Percentiles rank a stretch among this genome's conserved stretches.
Evolutionary conservation across 441 rosid genomes (phyloP).

Genomic region (Rhodomyrtus psidioides): DNA sequence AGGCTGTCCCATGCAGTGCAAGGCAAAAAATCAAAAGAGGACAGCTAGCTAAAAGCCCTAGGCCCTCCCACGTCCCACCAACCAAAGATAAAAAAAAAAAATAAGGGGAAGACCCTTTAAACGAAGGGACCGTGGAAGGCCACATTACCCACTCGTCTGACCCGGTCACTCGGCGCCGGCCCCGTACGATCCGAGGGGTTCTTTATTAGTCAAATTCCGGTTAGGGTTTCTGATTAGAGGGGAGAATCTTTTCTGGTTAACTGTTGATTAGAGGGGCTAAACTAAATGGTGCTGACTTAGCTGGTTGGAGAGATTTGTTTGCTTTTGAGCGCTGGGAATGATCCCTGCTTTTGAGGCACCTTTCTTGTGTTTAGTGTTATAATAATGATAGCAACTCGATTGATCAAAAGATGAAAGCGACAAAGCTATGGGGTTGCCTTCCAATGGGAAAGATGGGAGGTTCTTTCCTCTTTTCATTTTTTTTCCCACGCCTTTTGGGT

Average conservation of each 20-base stretch:
- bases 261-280: neutral
- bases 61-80: neutral
- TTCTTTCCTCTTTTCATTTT: neutral
- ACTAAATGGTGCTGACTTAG: neutral
- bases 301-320: neutral
- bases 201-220: neutral
- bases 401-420: neutral
- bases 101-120: neutral
- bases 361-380: neutral
- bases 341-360: neutral
- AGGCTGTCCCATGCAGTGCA: neutral
- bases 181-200: neutral
- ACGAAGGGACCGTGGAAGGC: neutral
- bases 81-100: neutral
- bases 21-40: neutral
- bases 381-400: neutral
- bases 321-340: neutral
- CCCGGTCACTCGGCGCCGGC: neutral
- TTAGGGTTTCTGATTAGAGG: neutral
- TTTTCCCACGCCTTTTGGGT: neutral
- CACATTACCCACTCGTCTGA: neutral
- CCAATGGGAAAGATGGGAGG: neutral
- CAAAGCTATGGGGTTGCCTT: neutral
- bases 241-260: neutral
- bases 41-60: neutral